Base-by-base conservation (phyloP, 371 early-diverging fungal species). In the Rhizomucor miehei region DNA sequence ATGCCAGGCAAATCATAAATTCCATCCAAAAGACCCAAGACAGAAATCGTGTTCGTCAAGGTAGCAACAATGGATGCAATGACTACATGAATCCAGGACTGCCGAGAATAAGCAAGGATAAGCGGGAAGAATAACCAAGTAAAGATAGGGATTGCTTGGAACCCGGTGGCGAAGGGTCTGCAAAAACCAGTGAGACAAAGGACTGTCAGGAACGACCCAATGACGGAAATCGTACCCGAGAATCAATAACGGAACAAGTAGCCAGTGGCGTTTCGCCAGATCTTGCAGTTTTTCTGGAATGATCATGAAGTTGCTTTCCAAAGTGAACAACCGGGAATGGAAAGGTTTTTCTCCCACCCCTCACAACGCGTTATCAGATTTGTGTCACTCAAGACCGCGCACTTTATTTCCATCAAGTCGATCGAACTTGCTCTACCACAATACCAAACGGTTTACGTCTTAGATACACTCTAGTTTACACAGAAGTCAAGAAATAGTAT, bases 141-240 rank as follows among this genome's bases (percentile, higher is more conserved):
- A 10, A 69, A 57, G 14, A 70, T 8, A 2, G 74, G 74, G 17
- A 73, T 58, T 6, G 66, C 58, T 39, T 73, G 67, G 39, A 62
- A 70, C 13, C 70, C 71, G 35, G 60, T 60, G 1, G 61, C 70
- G 51, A 73, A 73, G 2, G 56, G 10, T 6, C 72, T 71, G n/a
- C 19, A 35, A 29, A 29, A 29, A 29, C 29, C 29, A 29, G 29
- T 29, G 14, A 45, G n/a, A 39, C 19, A 45, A 29, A 17, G 8
- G 6, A 51, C 10, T 3, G 21, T 44, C 10, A 12, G 17, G 17
- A 3, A 44, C 12, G 44, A 14, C 14, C n/a, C 8, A 41, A n/a
- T 44, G 44, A 13, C 29, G 8, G 8, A 5, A 14, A 14, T 3
- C 48, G 20, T 34, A 48, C 48, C 48, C 35, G 21, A 48, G n/a